These are phyloP conservation scores for Aureobasidium sp. DNA, from an alignment of 2,329 filamentous ascomycete species.

Conservation along the genomic window DNA sequence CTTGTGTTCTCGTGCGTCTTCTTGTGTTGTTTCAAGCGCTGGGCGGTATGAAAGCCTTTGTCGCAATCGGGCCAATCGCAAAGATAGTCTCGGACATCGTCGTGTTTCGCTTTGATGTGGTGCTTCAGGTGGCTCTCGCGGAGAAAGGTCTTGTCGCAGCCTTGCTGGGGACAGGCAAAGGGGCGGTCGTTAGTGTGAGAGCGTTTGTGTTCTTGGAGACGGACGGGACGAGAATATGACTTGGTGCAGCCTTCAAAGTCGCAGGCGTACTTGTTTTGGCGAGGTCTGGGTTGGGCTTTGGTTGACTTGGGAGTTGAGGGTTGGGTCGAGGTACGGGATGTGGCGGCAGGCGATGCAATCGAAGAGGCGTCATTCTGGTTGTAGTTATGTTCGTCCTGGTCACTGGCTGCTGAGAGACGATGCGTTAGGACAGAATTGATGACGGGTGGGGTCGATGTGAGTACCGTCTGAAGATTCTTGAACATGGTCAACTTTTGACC, in stretches of 20 bases:
- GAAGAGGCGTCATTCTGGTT: neutral
- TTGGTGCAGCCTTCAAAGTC: constrained; percentile 67
- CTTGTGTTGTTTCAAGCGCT: constrained; percentile 66
- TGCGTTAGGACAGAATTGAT: neutral
- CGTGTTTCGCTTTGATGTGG: constrained; percentile 77
- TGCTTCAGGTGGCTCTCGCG: constrained; percentile 80
- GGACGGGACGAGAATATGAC: constrained; percentile 78
- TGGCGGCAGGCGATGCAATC: neutral
- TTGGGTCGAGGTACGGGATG: constrained; percentile 18
- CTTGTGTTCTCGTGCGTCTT: constrained; percentile 67
- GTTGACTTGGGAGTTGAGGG: constrained; percentile 18
- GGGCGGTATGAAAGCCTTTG: constrained; percentile 73
- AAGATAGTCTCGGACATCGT: constrained; percentile 57
- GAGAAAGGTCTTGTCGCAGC: constrained; percentile 75
- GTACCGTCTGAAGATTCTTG: neutral
- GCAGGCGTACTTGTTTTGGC: constrained; percentile 70
- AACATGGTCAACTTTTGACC: neutral
- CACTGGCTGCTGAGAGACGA: neutral
- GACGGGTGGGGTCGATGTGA: neutral
- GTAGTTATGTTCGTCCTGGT: neutral
- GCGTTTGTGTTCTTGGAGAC: constrained; percentile 69
- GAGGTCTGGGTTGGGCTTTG: constrained; percentile 33
- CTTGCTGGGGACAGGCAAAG: constrained; percentile 60
- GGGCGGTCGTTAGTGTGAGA: constrained; percentile 81
- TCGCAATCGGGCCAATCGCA: constrained; percentile 68